A percentile compares a stretch with the other conserved stretches of the same genome.
phyloP scores from a whole-genome alignment of 345 rosid genomes.

The Mallotus nudiflorus region DNA sequence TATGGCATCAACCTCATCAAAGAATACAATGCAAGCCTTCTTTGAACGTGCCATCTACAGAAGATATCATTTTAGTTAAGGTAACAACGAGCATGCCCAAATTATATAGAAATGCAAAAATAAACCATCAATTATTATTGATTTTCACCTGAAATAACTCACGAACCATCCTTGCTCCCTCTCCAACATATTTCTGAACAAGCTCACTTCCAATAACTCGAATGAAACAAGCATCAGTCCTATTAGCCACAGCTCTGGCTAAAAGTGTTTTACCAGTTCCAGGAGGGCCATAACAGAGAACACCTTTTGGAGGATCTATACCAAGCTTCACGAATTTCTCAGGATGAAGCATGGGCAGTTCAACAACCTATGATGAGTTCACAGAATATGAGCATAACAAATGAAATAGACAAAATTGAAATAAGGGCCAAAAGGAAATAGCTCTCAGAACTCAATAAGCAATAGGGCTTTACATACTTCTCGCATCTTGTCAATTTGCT shows the following conservation, averaged over 20 bases:
- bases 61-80: neutral
- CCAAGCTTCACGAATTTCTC: slow-evolving; percentile 98
- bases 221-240: slow-evolving; percentile 97
- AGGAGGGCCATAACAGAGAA: slow-evolving; percentile 95
- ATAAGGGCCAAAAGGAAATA: neutral
- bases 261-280: slow-evolving; percentile 97
- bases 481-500: slow-evolving; percentile 96
- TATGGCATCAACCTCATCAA: slow-evolving; percentile 82
- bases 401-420: neutral
- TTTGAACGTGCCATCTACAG: slow-evolving; percentile 80
- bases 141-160: slow-evolving; percentile 81
- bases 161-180: slow-evolving; percentile 97
- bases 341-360: slow-evolving; percentile 97
- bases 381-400: neutral
- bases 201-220: slow-evolving; percentile 98
- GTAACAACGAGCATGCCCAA: neutral
- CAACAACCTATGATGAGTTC: slow-evolving; percentile 62
- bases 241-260: slow-evolving; percentile 96
- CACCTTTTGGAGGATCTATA: slow-evolving; percentile 99
- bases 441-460: neutral
- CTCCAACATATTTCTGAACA: slow-evolving; percentile 96
- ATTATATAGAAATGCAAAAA: neutral
- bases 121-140: neutral
- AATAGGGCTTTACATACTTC: slow-evolving; percentile 52
- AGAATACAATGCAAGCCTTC: slow-evolving; percentile 77